Percentiles rank a stretch among this genome's conserved stretches.
These are phyloP conservation scores for Rubroboletus satanas DNA, from an alignment of 768 basidiomycete species.

Conservation along the genomic window DNA sequence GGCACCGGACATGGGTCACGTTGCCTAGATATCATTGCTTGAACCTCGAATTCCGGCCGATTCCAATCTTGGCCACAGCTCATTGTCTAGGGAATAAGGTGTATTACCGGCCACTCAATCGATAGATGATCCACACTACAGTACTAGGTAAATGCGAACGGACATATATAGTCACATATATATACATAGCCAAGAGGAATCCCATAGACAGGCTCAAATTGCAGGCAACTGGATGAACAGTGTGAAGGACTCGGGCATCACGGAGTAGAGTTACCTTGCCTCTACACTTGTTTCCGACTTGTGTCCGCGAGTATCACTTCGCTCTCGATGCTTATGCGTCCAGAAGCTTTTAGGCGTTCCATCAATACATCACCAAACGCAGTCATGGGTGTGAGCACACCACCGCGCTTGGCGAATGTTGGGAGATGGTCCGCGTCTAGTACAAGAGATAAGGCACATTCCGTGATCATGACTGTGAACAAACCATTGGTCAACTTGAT, in stretches of 20 bases:
- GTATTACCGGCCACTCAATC: neutral
- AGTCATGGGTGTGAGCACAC: slow-evolving; percentile 78
- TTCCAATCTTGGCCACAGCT: neutral
- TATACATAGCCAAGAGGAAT: neutral
- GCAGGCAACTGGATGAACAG: neutral
- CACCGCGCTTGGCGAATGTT: slow-evolving; percentile 56
- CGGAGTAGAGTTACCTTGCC: neutral
- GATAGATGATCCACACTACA: neutral
- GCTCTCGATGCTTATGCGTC: slow-evolving; percentile 55
- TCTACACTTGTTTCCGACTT: slow-evolving; percentile 10
- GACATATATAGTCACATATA: neutral
- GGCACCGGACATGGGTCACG: neutral
- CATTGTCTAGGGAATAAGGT: neutral
- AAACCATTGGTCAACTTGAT: slow-evolving; percentile 1
- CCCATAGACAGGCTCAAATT: neutral
- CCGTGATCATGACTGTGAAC: slow-evolving; percentile 65
- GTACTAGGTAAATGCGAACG: neutral
- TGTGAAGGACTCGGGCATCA: neutral
- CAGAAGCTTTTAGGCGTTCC: slow-evolving; percentile 57
- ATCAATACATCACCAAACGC: slow-evolving; percentile 78
- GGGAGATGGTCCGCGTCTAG: slow-evolving; percentile 56
- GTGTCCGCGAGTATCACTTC: slow-evolving; percentile 31
- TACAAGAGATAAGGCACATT: slow-evolving; percentile 71
- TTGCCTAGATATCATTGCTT: neutral
- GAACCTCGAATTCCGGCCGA: neutral